These are phyloP conservation scores for Chrysanthemum lavandulifolium DNA, from an alignment of 129 eudicot species.

Conservation along the genomic window DNA sequence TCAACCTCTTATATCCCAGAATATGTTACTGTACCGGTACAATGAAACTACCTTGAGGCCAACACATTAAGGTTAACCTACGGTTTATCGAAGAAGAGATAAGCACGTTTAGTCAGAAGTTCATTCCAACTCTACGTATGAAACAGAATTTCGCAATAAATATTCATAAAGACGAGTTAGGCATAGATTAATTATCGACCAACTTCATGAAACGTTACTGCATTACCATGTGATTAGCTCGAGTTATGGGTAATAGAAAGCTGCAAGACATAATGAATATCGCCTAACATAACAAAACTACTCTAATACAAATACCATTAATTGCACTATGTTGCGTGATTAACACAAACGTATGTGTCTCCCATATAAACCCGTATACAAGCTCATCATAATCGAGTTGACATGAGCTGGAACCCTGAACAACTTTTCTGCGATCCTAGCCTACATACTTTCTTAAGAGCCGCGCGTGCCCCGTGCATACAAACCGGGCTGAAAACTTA, in stretches of 20 bases:
- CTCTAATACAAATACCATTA: no score
- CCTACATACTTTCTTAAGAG: slow-evolving; percentile 12
- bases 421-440: background rate
- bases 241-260: background rate
- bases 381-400: background rate
- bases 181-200: background rate
- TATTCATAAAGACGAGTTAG: background rate
- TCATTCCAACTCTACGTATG: no score
- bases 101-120: no score
- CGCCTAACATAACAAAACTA: no score
- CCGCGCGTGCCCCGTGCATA: background rate
- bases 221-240: background rate
- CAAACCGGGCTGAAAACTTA: background rate
- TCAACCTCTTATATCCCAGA: no score
- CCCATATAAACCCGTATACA: background rate
- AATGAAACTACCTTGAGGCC: no score
- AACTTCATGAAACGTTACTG: background rate
- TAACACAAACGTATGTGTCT: background rate
- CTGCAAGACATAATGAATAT: background rate
- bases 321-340: no score
- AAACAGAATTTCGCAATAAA: background rate
- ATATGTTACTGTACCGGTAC: no score
- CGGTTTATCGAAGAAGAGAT: no score
- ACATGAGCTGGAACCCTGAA: background rate
- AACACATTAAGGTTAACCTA: no score